Conservation (phyloP, 768 basidiomycete genomes). For the Dendrothele bispora region DNA sequence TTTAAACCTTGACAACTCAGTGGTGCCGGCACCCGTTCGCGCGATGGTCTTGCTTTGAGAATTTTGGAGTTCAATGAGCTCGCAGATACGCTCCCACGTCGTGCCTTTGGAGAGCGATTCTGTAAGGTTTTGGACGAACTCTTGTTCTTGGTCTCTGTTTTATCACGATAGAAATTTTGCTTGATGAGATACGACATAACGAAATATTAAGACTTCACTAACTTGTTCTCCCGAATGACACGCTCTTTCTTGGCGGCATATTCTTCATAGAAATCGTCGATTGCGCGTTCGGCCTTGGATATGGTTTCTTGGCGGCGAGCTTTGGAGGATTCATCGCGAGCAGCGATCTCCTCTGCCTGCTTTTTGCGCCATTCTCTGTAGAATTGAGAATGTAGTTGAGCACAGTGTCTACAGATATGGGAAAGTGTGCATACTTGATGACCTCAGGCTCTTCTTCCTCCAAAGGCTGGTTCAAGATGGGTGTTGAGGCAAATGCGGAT, state of each 20-base stretch:
- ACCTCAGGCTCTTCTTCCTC: conserved; percentile 85
- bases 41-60: conserved; percentile 97
- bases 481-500: conserved; percentile 68
- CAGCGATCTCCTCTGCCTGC: conserved; percentile 80
- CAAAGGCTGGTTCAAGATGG: conserved; percentile 66
- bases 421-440: conserved; percentile 64
- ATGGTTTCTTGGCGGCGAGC: conserved; percentile 80
- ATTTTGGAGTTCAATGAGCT: conserved; percentile 84
- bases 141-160: conserved; percentile 80
- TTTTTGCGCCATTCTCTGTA: conserved; percentile 83
- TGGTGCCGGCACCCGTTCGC: conserved; percentile 82
- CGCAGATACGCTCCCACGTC: conserved; percentile 94
- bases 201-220: too few relatives aligned
- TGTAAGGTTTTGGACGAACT: conserved; percentile 70
- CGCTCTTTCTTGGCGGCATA: conserved; percentile 88
- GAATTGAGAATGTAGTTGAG: not conserved
- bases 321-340: conserved; percentile 80
- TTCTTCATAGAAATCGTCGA: conserved; percentile 89
- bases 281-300: conserved; percentile 78
- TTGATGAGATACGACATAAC: too few relatives aligned
- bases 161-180: too few relatives aligned
- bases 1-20: conserved; percentile 87
- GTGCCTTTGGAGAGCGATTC: conserved; percentile 85
- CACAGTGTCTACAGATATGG: not conserved
- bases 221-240: conserved; percentile 96